A percentile compares a stretch with the other conserved stretches of the same genome.
Evolutionary conservation across 768 basidiomycete species (phyloP).

Genomic region (Lepiota brunneoincarnata): DNA sequence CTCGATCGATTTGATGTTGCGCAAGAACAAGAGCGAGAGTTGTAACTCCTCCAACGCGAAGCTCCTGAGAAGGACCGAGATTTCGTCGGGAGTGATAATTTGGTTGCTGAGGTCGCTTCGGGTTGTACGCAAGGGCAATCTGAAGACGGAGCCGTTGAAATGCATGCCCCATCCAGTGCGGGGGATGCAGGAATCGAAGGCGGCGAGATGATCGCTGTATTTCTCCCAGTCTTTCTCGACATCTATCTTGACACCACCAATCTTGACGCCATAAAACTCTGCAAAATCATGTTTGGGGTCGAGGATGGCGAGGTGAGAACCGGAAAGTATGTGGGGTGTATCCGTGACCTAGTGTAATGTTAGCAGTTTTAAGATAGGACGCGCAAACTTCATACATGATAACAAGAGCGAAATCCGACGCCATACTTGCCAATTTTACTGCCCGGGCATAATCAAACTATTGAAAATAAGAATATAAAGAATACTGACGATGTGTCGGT

Average conservation of each 20-base stretch:
- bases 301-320: conserved; percentile 34
- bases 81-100: conserved; percentile 26
- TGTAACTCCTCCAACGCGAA: conserved; percentile 40
- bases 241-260: conserved; percentile 29
- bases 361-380: no score
- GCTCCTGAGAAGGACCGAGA: conserved; percentile 36
- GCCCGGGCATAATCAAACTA: conserved; percentile 1
- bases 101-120: conserved; percentile 33
- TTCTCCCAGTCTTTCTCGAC: conserved; percentile 19
- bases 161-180: conserved; percentile 11
- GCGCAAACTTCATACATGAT: conserved; percentile 34
- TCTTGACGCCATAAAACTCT: conserved; percentile 26
- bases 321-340: conserved; percentile 46
- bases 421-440: conserved; percentile 56
- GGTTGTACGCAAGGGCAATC: conserved; percentile 40
- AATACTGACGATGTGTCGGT: conserved; percentile 38
- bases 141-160: conserved; percentile 41
- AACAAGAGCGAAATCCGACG: conserved; percentile 48
- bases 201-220: conserved; percentile 28
- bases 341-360: conserved; percentile 40
- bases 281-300: conserved; percentile 36
- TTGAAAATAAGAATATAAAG: neutral
- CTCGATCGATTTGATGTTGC: conserved; percentile 36
- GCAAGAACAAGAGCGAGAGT: conserved; percentile 41
- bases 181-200: conserved; percentile 27